These are phyloP conservation scores for Tetrahymena malaccensis DNA, from an alignment of 73 alveolate genomes.

Conservation along the genomic window DNA sequence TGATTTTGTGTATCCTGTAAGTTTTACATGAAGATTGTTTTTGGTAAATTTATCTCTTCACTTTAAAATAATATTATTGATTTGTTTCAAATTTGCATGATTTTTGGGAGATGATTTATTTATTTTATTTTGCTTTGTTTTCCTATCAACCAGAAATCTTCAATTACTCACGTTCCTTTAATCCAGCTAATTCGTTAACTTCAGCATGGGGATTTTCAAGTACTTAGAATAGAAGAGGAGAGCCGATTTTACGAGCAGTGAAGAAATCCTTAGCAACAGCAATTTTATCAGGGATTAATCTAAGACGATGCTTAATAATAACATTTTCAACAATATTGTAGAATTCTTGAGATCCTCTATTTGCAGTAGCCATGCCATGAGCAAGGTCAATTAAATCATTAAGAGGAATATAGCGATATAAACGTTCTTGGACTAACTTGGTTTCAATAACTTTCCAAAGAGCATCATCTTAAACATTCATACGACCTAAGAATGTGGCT, in stretches of 20 bases:
- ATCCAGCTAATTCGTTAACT: background rate
- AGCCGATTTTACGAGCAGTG: background rate
- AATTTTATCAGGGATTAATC: background rate
- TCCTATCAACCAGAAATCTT: background rate
- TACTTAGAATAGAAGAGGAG: background rate
- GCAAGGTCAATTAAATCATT: background rate
- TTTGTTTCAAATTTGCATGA: background rate
- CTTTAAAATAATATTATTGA: background rate
- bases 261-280: background rate
- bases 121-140: background rate
- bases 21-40: background rate
- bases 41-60: background rate
- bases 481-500: background rate
- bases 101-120: background rate
- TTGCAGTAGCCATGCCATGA: background rate
- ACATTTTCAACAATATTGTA: background rate
- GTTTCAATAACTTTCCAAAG: background rate
- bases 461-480: background rate
- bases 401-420: background rate
- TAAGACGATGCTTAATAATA: background rate
- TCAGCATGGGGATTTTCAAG: background rate
- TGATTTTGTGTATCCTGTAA: background rate
- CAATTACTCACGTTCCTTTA: background rate
- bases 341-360: background rate
- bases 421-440: background rate